phyloP scores from a whole-genome alignment of 2,329 filamentous ascomycete species.

The Botrytis sinoallii region DNA sequence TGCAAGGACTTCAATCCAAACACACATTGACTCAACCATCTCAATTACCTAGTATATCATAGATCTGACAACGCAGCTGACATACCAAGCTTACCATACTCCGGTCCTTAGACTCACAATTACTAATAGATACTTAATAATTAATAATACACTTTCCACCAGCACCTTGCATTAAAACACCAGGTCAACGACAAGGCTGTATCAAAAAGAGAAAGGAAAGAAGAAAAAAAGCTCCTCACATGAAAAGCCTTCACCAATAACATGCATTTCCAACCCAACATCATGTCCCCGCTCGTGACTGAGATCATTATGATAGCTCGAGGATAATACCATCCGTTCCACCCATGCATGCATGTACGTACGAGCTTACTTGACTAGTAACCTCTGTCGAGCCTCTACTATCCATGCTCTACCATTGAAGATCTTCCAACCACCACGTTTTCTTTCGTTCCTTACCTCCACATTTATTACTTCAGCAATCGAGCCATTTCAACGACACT shows the following conservation, averaged over 20 bases:
- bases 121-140: background rate
- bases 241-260: conserved; percentile 1
- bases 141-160: background rate
- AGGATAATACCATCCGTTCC: background rate
- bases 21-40: background rate
- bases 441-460: conserved; percentile 5
- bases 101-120: background rate
- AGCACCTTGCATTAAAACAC: background rate
- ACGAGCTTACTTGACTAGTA: background rate
- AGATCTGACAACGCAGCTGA: background rate
- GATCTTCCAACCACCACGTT: conserved; percentile 12
- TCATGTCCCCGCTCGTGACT: background rate
- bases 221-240: background rate
- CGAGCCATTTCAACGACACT: conserved; percentile 7
- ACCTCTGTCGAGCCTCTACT: background rate
- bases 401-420: background rate
- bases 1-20: background rate
- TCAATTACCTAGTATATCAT: background rate
- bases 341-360: background rate
- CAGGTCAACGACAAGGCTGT: conserved; percentile 3
- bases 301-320: background rate
- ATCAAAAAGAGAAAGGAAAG: background rate
- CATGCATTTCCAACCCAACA: background rate
- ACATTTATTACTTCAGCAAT: background rate
- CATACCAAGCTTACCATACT: background rate